phyloP scores from a whole-genome alignment of 139 green algal species.

The Penium margaritaceum region DNA sequence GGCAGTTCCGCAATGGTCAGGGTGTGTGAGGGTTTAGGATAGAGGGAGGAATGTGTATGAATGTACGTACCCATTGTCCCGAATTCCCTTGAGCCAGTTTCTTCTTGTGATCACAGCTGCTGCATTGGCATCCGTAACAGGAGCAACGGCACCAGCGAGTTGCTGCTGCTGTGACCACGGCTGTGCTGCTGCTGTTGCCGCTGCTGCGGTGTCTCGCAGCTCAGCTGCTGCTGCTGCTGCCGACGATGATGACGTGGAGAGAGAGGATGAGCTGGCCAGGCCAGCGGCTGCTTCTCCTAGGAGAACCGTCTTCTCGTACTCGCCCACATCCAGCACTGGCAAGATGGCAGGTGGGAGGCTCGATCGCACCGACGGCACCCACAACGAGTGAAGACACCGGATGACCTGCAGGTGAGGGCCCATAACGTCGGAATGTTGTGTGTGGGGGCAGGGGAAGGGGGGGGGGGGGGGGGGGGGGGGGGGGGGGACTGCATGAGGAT shows the following conservation, averaged over 20 bases:
- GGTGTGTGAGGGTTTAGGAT: not conserved
- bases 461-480: not conserved
- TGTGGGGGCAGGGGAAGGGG: too few species aligned
- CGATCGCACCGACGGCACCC: not conserved
- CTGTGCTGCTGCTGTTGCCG: too few species aligned
- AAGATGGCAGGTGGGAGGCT: not conserved
- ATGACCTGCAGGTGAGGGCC: too few species aligned
- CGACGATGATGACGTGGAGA: too few species aligned
- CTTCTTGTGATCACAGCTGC: not conserved
- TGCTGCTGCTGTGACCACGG: too few species aligned
- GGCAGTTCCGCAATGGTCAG: not conserved
- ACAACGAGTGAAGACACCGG: not conserved
- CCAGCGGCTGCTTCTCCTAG: constrained; percentile 4
- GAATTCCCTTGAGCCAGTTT: not conserved
- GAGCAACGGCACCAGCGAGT: too few species aligned
- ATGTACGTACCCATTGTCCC: not conserved
- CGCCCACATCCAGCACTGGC: not conserved
- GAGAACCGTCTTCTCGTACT: not conserved
- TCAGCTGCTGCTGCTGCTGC: too few species aligned
- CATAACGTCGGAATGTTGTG: too few species aligned
- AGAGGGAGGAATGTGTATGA: not conserved
- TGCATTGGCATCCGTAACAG: too few species aligned
- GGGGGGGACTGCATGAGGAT: too few species aligned
- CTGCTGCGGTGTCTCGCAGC: too few species aligned
- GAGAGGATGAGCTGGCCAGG: not conserved